phyloP scores from a whole-genome alignment of 139 green algal species.

The Zygnema cylindricum region DNA sequence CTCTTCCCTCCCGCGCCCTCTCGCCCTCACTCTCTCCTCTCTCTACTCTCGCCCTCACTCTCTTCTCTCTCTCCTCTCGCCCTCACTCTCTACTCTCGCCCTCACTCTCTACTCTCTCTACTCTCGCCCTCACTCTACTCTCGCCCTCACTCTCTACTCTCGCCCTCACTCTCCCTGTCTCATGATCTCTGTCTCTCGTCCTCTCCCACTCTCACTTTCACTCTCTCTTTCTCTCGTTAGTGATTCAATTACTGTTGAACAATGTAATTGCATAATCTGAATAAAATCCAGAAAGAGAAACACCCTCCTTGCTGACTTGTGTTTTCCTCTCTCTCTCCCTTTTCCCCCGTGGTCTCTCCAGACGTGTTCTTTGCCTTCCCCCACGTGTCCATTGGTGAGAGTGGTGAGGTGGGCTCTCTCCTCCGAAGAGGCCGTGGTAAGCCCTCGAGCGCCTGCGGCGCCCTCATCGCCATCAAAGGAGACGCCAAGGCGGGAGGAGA shows the following conservation, averaged over 20 bases:
- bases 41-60: background rate
- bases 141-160: too few relatives aligned
- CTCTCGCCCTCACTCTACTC: background rate
- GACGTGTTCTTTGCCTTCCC: conserved; percentile 91
- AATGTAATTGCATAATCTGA: too few relatives aligned
- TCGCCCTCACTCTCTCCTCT: too few relatives aligned
- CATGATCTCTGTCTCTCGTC: background rate
- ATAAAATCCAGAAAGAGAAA: too few relatives aligned
- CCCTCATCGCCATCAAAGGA: conserved; percentile 71
- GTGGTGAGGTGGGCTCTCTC: conserved; percentile 72
- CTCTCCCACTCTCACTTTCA: background rate
- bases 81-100: too few relatives aligned
- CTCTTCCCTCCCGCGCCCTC: background rate
- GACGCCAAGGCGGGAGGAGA: conserved; percentile 62
- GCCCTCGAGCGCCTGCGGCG: conserved; percentile 80
- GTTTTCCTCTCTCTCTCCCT: background rate
- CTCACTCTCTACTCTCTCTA: background rate
- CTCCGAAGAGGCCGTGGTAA: conserved; percentile 70
- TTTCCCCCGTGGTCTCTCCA: background rate
- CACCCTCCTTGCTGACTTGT: background rate
- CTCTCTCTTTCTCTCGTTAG: too few relatives aligned
- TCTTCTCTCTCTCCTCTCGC: too few relatives aligned
- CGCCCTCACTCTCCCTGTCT: too few relatives aligned
- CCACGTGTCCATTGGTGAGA: conserved; percentile 82
- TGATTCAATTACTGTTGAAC: too few relatives aligned